Evolutionary conservation across 1,284 basidiomycete genomes (phyloP).

Genomic region (Rhizopogon parksii): DNA sequence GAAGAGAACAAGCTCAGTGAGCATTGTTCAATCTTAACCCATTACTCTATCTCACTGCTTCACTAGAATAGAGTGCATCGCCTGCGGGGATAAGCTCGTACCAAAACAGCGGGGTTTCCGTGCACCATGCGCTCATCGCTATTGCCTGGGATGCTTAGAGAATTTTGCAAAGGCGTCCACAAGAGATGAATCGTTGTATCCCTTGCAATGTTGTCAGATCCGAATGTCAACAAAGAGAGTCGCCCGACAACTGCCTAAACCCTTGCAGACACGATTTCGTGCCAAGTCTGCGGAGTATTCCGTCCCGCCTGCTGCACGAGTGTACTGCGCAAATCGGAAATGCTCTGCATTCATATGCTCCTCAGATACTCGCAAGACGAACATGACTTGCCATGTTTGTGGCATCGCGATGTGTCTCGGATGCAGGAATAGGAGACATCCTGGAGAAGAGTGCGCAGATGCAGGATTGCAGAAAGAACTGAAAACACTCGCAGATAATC

Average conservation of each 20-base stretch:
- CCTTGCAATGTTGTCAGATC: constrained; percentile 36
- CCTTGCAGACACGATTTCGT: constrained; percentile 22
- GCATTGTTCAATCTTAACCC: background rate
- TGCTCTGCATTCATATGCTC: constrained; percentile 38
- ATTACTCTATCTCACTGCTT: background rate
- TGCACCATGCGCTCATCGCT: constrained; percentile 33
- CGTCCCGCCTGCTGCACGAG: constrained; percentile 23
- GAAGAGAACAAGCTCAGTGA: background rate
- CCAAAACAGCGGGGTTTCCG: constrained; percentile 10
- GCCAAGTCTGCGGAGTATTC: constrained; percentile 28
- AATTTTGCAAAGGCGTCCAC: constrained; percentile 32
- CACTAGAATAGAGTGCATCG: constrained; percentile 20
- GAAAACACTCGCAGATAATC: constrained; percentile 26
- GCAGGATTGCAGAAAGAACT: constrained; percentile 22
- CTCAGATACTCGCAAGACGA: constrained; percentile 8
- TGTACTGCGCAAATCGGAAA: constrained; percentile 36
- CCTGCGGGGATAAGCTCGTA: constrained; percentile 16
- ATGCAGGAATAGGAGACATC: constrained; percentile 24
- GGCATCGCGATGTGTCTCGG: constrained; percentile 24
- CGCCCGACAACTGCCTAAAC: constrained; percentile 21
- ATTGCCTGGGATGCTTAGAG: constrained; percentile 32
- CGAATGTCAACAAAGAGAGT: constrained; percentile 26
- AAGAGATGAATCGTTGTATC: constrained; percentile 34
- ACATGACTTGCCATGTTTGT: constrained; percentile 23
- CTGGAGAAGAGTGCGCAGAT: constrained; percentile 14